These are phyloP conservation scores for Lactarius sanguifluus DNA, from an alignment of 768 basidiomycete genomes.

Conservation along the genomic window DNA sequence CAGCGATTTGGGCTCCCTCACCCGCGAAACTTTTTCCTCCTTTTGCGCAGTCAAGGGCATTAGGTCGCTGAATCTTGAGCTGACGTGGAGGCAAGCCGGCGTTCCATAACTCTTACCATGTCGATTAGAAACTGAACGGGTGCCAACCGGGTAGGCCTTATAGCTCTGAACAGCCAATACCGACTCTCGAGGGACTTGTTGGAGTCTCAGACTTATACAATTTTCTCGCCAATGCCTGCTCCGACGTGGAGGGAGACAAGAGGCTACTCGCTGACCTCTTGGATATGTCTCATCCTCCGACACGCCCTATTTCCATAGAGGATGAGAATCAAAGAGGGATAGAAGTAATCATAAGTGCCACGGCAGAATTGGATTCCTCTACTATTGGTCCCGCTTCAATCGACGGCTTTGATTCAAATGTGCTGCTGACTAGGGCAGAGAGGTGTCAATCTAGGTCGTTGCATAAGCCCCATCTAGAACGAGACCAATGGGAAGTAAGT, in stretches of 20 bases:
- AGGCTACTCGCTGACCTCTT: neutral
- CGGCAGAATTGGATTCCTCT: neutral
- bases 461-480: neutral
- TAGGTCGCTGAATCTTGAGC: constrained; percentile 25
- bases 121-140: constrained; percentile 8
- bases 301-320: constrained; percentile 5
- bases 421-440: constrained; percentile 20
- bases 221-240: neutral
- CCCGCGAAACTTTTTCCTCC: constrained; percentile 1
- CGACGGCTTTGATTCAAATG: constrained; percentile 5
- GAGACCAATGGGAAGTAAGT: neutral
- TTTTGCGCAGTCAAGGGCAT: constrained; percentile 16
- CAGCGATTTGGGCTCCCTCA: constrained; percentile 6
- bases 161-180: constrained; percentile 15
- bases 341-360: neutral
- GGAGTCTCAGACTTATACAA: constrained; percentile 7
- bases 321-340: constrained; percentile 14
- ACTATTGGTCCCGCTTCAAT: neutral
- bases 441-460: constrained; percentile 7
- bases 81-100: constrained; percentile 24
- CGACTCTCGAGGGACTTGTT: constrained; percentile 23
- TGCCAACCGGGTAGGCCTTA: constrained; percentile 17
- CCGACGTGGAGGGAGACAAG: neutral
- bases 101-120: neutral
- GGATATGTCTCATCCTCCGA: neutral